Percentiles rank a stretch among this genome's conserved stretches.
These are phyloP conservation scores for Aspergillus kassunensis DNA, from an alignment of 495 filamentous ascomycete species.

Conservation along the genomic window DNA sequence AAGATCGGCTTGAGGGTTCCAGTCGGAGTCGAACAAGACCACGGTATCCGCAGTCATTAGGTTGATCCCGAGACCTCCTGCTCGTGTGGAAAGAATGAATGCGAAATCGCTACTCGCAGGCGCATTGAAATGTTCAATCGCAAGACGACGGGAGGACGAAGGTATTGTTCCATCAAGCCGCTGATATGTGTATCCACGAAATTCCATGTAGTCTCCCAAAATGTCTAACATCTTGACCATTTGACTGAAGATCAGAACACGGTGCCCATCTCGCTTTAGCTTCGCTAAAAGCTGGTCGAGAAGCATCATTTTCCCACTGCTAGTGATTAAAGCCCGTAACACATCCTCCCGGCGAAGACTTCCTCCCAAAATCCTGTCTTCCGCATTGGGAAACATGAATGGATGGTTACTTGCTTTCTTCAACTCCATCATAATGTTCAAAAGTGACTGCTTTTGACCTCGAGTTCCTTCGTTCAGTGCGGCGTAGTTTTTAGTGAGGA, in stretches of 20 bases:
- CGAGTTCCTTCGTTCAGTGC: constrained; percentile 85
- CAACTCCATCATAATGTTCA: constrained; percentile 99
- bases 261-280: constrained; percentile 84
- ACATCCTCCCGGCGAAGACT: constrained; percentile 78
- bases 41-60: constrained; percentile 98
- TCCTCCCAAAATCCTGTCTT: constrained; percentile 77
- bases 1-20: constrained; percentile 97
- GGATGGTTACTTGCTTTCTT: constrained; percentile 99
- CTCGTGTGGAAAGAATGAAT: constrained; percentile 91
- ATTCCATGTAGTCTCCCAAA: constrained; percentile 83
- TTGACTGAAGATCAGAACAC: constrained; percentile 96
- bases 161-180: constrained; percentile 93
- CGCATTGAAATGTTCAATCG: constrained; percentile 97
- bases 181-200: constrained; percentile 88
- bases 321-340: constrained; percentile 84
- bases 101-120: constrained; percentile 92
- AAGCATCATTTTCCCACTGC: constrained; percentile 99
- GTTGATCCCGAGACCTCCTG: constrained; percentile 96
- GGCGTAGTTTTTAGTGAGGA: constrained; percentile 92
- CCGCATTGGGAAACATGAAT: constrained; percentile 92
- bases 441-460: constrained; percentile 86
- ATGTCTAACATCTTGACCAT: constrained; percentile 99
- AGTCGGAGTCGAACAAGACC: constrained; percentile 96
- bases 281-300: constrained; percentile 90
- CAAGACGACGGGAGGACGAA: constrained; percentile 74